Evolutionary conservation across 2,329 filamentous ascomycete species (phyloP), one percentile per base, ranked within the genome.

Genomic region (Penicillium sp.): DNA sequence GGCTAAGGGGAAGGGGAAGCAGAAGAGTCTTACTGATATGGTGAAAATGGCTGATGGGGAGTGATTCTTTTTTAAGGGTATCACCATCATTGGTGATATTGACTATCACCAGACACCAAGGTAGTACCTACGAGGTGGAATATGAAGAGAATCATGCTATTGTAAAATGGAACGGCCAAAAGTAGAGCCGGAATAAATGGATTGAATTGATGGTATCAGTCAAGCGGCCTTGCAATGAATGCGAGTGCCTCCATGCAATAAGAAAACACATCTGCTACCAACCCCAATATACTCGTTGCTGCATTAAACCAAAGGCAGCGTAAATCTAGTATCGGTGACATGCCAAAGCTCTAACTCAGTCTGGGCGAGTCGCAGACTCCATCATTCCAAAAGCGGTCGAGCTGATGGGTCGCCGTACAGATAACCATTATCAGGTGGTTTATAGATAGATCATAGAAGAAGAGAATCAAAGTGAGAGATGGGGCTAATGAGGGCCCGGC

Each of bases 1-100:
- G 54, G 70, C 69, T 40, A 77, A 76, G 51, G 76, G 76, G 24
- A 74, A 73, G 54, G 71, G 63, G 48, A 73, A 69, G 9, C 66
- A 71, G 59, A 69, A 69, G 50, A 73, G 61, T 31, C 50, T 72
- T 48, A 51, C 61, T 40, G 67, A 70, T 35, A 70, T 71, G 65
- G 67, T 72, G 60, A 65, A 65, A 16, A 48, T 44, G 39, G 39
- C 20, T 16, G 39, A 41, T 8, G 27, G 10, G 11, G 22, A 41
- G 13, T 27, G 20, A 24, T 41, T 3, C 20, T n/a, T 3, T n/a
- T 4, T 10, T 9, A 25, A 5, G 18, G 33, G 14, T 25, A n/a
- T n/a, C 5, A 4, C 13, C n/a, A 22, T 22, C 13, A 4, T 5
- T 18, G 22, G 22, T n/a, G 11, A 40, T 8, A 2, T 41, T 30